phyloP scores from a whole-genome alignment of 2,329 filamentous ascomycete species.

The Epichloe brachyelytri region DNA sequence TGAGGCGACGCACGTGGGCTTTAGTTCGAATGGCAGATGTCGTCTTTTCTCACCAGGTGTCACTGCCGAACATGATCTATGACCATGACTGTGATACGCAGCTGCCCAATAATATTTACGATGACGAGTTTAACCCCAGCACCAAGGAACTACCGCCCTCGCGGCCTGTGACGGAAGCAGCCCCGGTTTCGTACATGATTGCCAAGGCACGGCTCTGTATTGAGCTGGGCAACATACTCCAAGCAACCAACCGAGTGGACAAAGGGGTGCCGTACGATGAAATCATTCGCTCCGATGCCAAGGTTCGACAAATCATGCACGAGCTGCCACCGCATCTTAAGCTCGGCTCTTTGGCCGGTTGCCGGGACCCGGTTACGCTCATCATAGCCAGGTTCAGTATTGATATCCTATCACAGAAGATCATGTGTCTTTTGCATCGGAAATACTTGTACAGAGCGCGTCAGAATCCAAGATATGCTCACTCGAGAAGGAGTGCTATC shows the following conservation, averaged over 20 bases:
- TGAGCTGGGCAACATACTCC: constrained; percentile 62
- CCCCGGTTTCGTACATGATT: constrained; percentile 69
- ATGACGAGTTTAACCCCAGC: constrained; percentile 63
- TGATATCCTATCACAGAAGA: constrained; percentile 78
- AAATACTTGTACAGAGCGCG: constrained; percentile 72
- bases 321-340: constrained; percentile 70
- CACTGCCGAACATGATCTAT: constrained; percentile 56
- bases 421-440: constrained; percentile 76
- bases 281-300: constrained; percentile 47
- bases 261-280: constrained; percentile 49
- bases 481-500: constrained; percentile 72
- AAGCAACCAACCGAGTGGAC: constrained; percentile 45
- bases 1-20: constrained; percentile 55
- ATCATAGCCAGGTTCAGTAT: constrained; percentile 77
- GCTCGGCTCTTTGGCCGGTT: constrained; percentile 61
- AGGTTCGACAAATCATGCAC: constrained; percentile 47
- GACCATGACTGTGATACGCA: constrained; percentile 64
- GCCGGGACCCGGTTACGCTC: constrained; percentile 67
- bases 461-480: constrained; percentile 67
- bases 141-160: constrained; percentile 55
- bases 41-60: constrained; percentile 63
- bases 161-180: constrained; percentile 55
- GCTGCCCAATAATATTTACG: constrained; percentile 65
- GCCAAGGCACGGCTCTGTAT: constrained; percentile 55
- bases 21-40: constrained; percentile 62